Evolutionary conservation across 139 green algal genomes (phyloP), one percentile per base, ranked within the genome.

Genomic region (Auxenochlorella protothecoides): DNA sequence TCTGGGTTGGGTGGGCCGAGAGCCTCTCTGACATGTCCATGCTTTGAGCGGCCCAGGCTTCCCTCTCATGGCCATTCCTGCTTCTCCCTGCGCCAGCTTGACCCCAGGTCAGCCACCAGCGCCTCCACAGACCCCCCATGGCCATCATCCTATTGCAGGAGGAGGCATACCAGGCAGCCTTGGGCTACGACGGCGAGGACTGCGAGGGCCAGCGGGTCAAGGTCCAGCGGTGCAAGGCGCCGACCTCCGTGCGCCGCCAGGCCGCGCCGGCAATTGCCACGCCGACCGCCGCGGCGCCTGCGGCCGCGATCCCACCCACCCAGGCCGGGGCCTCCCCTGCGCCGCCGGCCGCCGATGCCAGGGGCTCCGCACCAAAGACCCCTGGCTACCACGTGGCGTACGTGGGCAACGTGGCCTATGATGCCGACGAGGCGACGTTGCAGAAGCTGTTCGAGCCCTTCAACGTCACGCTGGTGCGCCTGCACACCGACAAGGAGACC

Each of bases 401-500:
- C 68, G 80, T 89, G 0, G 89, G 91, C 74, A 96, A 96, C 78
- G 76, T 96, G 5, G 75, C 83, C 2, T 94, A 89, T 71, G 85
- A 91, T 65, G 85, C 80, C 1, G 77, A 55, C 0, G 75, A 73
- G 44, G 69, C 80, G 12, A 84, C 89, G 27, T 27, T 96, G 44
- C 14, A 56, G 53, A 64, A 71, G 68, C 63, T 93, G 66, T 94
- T 96, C 74, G 63, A 76, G 10, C 82, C 78, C n/a, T 88, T 72
- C 70, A 71, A 74, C 8, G 80, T 85, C 4, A 84, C 82, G 52
- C 79, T 85, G 72, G 81, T 88, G 57, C 82, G 87, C 3, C 70
- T 96, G 66, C 89, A 96, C 80, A 95, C 81, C 4, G 89, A 97
- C 78, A 86, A 89, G 70, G 77, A 81, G 60, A 90, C 85, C 0